Evolutionary conservation across 169 alveolate genomes (phyloP).

Genomic region (Pseudocohnilembus persalinus): DNA sequence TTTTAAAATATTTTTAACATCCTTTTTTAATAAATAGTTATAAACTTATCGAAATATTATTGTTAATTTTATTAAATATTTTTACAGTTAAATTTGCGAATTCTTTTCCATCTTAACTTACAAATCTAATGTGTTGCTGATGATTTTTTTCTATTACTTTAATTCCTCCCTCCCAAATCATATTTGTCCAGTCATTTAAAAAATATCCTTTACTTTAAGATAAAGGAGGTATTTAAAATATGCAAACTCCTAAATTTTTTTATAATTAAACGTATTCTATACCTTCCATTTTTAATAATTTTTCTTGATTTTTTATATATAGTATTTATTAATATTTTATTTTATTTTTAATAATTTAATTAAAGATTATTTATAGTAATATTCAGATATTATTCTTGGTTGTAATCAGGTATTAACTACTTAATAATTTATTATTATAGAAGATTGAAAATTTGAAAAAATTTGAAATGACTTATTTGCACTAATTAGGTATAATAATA

Average conservation of each 20-base stretch:
- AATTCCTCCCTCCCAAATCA: conserved; percentile 35
- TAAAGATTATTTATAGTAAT: too few relatives aligned
- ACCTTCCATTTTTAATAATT: background rate
- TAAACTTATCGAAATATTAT: conserved; percentile 8
- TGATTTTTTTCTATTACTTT: background rate
- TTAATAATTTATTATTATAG: too few relatives aligned
- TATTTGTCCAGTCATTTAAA: conserved; percentile 28
- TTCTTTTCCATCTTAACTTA: conserved; percentile 3
- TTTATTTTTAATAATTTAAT: too few relatives aligned
- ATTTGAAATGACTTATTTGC: too few relatives aligned
- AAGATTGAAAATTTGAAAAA: too few relatives aligned
- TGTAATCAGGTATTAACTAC: too few relatives aligned
- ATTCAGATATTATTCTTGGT: too few relatives aligned
- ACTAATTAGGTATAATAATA: too few relatives aligned
- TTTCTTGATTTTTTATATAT: background rate
- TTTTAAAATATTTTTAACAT: too few relatives aligned
- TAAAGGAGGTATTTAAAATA: conserved; percentile 22
- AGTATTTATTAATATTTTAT: too few relatives aligned
- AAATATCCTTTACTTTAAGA: conserved; percentile 24
- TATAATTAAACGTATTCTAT: background rate
- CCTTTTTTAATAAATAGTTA: too few relatives aligned
- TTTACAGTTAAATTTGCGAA: conserved; percentile 20
- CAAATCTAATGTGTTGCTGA: background rate
- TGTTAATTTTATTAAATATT: conserved; percentile 4
- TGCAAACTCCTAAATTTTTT: conserved; percentile 5